phyloP scores from a whole-genome alignment of 2,329 filamentous ascomycete genomes.

The Pezicula neosporulosa region DNA sequence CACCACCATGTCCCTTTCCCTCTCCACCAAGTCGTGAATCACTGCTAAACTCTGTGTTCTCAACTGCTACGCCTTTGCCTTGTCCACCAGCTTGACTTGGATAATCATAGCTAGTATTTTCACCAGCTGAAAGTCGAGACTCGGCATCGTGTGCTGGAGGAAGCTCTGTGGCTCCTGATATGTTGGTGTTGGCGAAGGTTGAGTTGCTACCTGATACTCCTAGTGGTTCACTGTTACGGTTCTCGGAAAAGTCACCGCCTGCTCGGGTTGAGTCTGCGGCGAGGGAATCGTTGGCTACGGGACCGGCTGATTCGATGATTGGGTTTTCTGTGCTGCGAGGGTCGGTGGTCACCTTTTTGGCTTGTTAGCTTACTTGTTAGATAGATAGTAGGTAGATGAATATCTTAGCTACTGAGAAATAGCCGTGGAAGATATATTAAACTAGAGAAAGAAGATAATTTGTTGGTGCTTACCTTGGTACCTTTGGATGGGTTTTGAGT shows the following conservation, averaged over 20 bases:
- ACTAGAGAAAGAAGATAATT: not conserved
- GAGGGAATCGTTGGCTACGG: slow-evolving; percentile 65
- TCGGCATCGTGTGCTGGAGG: slow-evolving; percentile 32
- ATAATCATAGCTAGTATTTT: slow-evolving; percentile 15
- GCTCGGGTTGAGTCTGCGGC: slow-evolving; percentile 66
- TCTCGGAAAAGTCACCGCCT: slow-evolving; percentile 58
- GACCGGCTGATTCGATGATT: slow-evolving; percentile 59
- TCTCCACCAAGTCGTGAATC: slow-evolving; percentile 3
- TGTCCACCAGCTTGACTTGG: slow-evolving; percentile 13
- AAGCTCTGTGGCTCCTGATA: slow-evolving; percentile 46
- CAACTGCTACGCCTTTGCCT: slow-evolving; percentile 8
- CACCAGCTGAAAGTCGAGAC: slow-evolving; percentile 14
- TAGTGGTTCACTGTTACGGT: slow-evolving; percentile 48
- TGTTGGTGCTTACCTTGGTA: slow-evolving; percentile 14
- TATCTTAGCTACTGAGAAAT: not conserved
- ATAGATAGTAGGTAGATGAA: not conserved
- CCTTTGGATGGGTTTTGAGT: slow-evolving; percentile 15
- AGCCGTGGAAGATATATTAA: not conserved
- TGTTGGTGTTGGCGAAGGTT: slow-evolving; percentile 54
- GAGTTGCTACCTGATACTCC: slow-evolving; percentile 47
- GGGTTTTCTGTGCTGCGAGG: slow-evolving; percentile 41
- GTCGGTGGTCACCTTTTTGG: slow-evolving; percentile 39
- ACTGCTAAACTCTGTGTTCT: slow-evolving; percentile 6
- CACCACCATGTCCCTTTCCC: slow-evolving; percentile 1
- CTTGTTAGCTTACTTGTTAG: slow-evolving; percentile 20